Conservation (phyloP, 2,329 filamentous ascomycete species). For the Cordyceps fumosorosea region DNA sequence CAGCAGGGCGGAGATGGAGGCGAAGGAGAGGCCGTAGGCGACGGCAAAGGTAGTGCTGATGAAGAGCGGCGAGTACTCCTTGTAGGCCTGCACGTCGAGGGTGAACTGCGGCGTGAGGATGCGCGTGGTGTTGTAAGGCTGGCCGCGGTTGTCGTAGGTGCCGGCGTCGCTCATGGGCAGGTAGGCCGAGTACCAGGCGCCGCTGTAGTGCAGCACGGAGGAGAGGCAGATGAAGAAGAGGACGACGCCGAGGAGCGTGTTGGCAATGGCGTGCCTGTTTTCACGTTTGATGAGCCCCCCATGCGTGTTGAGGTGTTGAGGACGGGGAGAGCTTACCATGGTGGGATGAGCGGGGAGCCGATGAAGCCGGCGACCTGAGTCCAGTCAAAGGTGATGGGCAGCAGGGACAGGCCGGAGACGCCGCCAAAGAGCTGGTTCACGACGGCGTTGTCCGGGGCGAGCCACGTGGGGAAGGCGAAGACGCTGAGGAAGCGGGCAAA, state of each 20-base stretch:
- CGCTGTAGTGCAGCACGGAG: conserved; percentile 56
- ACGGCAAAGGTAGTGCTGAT: conserved; percentile 67
- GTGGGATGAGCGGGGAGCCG: conserved; percentile 61
- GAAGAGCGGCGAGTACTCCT: conserved; percentile 61
- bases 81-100: conserved; percentile 57
- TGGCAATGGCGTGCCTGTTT: conserved; percentile 61
- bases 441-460: conserved; percentile 59
- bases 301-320: too few relatives aligned
- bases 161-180: conserved; percentile 63
- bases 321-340: conserved; percentile 42
- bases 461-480: conserved; percentile 67
- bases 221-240: conserved; percentile 57
- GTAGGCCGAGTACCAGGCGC: conserved; percentile 57
- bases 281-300: not conserved
- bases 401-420: conserved; percentile 56
- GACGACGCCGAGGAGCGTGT: conserved; percentile 62
- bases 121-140: conserved; percentile 55
- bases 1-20: conserved; percentile 62
- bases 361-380: conserved; percentile 64
- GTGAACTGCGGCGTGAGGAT: conserved; percentile 57
- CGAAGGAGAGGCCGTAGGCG: conserved; percentile 65
- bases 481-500: conserved; percentile 63
- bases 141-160: conserved; percentile 66
- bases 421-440: conserved; percentile 71
- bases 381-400: conserved; percentile 74